These are phyloP conservation scores for Trichosporon sp. DNA, from an alignment of 1,284 basidiomycete species.

Conservation along the genomic window DNA sequence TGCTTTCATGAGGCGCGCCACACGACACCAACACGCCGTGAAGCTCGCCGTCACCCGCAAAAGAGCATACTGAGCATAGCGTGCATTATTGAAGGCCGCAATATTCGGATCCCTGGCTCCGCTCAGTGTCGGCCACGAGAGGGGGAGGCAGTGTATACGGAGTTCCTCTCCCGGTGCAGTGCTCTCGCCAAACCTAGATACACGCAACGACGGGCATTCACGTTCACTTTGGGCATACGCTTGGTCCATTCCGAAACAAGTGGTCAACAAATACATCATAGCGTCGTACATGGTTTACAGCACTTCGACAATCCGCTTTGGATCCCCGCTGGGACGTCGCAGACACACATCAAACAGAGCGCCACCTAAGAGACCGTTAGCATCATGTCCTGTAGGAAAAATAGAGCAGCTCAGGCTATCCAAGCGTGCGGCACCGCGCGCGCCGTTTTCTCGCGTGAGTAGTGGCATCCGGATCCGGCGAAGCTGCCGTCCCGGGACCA, in stretches of 20 bases:
- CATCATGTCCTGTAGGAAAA: background rate
- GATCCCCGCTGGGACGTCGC: background rate
- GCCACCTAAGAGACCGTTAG: background rate
- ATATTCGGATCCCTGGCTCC: background rate
- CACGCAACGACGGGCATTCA: background rate
- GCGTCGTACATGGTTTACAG: slow-evolving; percentile 1
- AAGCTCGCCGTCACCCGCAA: background rate
- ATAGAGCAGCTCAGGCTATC: background rate
- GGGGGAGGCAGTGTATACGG: background rate
- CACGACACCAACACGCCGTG: background rate
- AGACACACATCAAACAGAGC: background rate
- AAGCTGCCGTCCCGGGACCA: background rate
- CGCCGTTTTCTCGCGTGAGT: no score
- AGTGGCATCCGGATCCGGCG: background rate
- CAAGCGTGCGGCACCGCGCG: background rate
- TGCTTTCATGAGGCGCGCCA: background rate
- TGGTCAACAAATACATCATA: slow-evolving; percentile 3
- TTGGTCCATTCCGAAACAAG: background rate
- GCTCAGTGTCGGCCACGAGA: background rate
- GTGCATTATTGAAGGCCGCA: background rate
- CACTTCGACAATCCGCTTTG: background rate
- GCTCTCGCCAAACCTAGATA: background rate
- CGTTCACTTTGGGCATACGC: background rate
- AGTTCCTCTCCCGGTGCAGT: background rate
- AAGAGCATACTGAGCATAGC: background rate